Evolutionary conservation across 2,329 filamentous ascomycete genomes (phyloP).

Genomic region (Monosporascus ibericus): DNA sequence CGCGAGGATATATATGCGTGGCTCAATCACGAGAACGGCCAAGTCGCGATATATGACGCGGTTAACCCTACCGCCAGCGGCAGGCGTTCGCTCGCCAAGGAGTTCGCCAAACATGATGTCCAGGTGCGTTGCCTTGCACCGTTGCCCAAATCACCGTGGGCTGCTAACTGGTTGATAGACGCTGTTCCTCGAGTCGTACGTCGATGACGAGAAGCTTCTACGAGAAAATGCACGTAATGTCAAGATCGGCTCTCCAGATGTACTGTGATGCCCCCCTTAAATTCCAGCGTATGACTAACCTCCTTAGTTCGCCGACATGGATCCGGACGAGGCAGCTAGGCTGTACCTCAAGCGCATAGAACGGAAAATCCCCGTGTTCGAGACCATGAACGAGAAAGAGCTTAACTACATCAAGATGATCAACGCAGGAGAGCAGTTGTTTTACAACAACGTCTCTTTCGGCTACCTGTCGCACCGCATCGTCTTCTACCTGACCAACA

Average conservation of each 20-base stretch:
- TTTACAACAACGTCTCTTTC: constrained; percentile 96
- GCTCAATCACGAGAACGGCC: constrained; percentile 93
- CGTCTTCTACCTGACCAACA: constrained; percentile 94
- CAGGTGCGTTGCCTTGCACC: constrained; percentile 47
- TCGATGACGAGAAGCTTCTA: constrained; percentile 87
- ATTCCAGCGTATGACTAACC: constrained; percentile 8
- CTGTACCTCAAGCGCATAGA: constrained; percentile 88
- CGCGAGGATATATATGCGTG: constrained; percentile 96
- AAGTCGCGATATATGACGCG: constrained; percentile 97
- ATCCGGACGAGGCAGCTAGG: constrained; percentile 83
- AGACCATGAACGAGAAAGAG: constrained; percentile 91
- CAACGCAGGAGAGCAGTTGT: constrained; percentile 86
- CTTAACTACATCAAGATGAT: constrained; percentile 99
- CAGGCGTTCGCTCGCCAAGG: constrained; percentile 79
- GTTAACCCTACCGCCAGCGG: constrained; percentile 87
- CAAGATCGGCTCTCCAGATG: constrained; percentile 95
- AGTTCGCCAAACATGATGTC: constrained; percentile 96
- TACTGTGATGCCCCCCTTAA: constrained; percentile 29
- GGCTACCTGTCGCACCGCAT: constrained; percentile 95
- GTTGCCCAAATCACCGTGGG: not conserved
- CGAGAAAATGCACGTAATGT: constrained; percentile 95
- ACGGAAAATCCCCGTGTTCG: constrained; percentile 88
- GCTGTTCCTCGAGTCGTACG: constrained; percentile 92
- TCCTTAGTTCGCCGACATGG: constrained; percentile 77
- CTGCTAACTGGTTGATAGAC: constrained; percentile 49